A percentile compares a stretch with the other conserved stretches of the same genome.
These are phyloP conservation scores for Chalciporus piperatus DNA, from an alignment of 768 basidiomycete species.

Conservation along the genomic window DNA sequence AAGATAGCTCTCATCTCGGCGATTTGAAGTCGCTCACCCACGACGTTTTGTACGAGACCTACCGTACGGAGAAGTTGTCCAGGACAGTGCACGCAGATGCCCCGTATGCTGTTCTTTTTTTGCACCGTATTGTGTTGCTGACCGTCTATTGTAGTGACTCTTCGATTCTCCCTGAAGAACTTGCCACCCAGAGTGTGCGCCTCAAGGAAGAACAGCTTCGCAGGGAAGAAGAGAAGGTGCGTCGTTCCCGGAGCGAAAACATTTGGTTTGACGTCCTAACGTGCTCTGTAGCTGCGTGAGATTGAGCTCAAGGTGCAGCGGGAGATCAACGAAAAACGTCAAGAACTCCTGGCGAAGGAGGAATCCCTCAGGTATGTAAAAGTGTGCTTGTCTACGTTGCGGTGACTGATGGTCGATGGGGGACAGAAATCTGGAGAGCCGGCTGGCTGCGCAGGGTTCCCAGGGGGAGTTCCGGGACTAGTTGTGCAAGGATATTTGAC, in stretches of 20 bases:
- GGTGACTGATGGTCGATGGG: background rate
- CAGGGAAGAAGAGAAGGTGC: slow-evolving; percentile 91
- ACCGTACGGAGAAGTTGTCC: slow-evolving; percentile 96
- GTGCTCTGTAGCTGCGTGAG: slow-evolving; percentile 71
- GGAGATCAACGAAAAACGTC: slow-evolving; percentile 96
- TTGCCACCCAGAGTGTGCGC: slow-evolving; percentile 94
- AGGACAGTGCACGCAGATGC: slow-evolving; percentile 81
- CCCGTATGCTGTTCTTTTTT: slow-evolving; percentile 40
- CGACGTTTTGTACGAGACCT: slow-evolving; percentile 93
- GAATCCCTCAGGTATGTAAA: slow-evolving; percentile 76
- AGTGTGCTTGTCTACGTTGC: background rate
- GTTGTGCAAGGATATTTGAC: slow-evolving; percentile 27
- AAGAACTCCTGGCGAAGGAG: slow-evolving; percentile 94
- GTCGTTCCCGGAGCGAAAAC: slow-evolving; percentile 3
- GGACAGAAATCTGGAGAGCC: slow-evolving; percentile 80
- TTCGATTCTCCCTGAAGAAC: slow-evolving; percentile 92
- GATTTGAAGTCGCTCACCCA: slow-evolving; percentile 94
- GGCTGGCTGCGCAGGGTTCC: slow-evolving; percentile 85
- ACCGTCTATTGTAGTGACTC: slow-evolving; percentile 55
- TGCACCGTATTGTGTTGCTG: slow-evolving; percentile 17
- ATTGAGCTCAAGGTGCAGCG: slow-evolving; percentile 97
- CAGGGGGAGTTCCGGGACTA: slow-evolving; percentile 75
- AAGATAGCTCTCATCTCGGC: slow-evolving; percentile 79
- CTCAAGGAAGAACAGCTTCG: slow-evolving; percentile 99
- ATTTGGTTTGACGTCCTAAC: slow-evolving; percentile 5